Evolutionary conservation across 83 land plant genomes (phyloP).

Genomic region (Picea abies): DNA sequence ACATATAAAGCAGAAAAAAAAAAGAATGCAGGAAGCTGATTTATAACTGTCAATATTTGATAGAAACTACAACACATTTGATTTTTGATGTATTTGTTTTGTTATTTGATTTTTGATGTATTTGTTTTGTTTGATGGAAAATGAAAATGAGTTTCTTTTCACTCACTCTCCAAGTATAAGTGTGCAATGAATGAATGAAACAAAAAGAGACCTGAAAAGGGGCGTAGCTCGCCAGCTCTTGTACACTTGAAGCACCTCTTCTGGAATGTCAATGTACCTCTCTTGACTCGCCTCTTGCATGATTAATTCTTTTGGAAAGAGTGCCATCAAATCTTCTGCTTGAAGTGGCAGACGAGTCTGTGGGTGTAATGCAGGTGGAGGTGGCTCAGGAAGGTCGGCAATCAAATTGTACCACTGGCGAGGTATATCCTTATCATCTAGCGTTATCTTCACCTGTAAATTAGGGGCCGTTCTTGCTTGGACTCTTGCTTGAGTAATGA

Average conservation of each 20-base stretch:
- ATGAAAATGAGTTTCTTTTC: background rate
- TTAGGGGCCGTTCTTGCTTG: background rate
- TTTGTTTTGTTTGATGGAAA: background rate
- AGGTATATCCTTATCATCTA: slow-evolving; percentile 55
- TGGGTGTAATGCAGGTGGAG: slow-evolving; percentile 86
- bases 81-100: no score
- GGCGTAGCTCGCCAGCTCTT: slow-evolving; percentile 92
- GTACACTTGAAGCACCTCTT: slow-evolving; percentile 83
- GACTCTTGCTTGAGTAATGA: background rate
- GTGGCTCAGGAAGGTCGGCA: slow-evolving; percentile 76
- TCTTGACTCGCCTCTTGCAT: slow-evolving; percentile 67
- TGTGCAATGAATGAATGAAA: background rate
- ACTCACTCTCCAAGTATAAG: background rate
- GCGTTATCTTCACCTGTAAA: background rate
- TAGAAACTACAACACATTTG: background rate
- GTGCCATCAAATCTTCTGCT: slow-evolving; percentile 72
- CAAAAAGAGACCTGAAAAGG: slow-evolving; percentile 66
- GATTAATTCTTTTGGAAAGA: slow-evolving; percentile 80
- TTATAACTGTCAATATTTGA: background rate
- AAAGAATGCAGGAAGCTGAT: background rate
- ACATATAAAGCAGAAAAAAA: background rate
- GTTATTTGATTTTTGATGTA: background rate
- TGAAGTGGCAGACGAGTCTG: slow-evolving; percentile 60
- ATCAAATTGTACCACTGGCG: slow-evolving; percentile 88
- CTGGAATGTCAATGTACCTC: slow-evolving; percentile 76